These are phyloP conservation scores for Tilletia caries DNA, from an alignment of 1,284 basidiomycete genomes.

Conservation along the genomic window DNA sequence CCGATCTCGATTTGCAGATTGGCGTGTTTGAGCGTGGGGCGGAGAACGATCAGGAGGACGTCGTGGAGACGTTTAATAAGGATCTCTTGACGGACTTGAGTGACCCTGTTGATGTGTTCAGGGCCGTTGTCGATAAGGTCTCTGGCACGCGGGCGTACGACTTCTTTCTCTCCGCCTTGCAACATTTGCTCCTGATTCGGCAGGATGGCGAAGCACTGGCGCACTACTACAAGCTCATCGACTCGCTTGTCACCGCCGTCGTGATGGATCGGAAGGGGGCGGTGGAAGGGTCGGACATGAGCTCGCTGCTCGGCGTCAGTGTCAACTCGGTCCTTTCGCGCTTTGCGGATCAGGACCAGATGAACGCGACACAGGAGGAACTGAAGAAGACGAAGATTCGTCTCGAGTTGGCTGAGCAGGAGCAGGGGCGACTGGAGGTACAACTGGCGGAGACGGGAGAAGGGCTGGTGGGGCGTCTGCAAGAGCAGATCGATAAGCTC, in stretches of 20 bases:
- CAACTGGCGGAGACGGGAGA: slow-evolving; percentile 76
- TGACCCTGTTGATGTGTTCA: slow-evolving; percentile 81
- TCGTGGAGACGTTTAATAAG: slow-evolving; percentile 74
- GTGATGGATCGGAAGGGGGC: slow-evolving; percentile 80
- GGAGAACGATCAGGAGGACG: slow-evolving; percentile 73
- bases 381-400: slow-evolving; percentile 63
- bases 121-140: slow-evolving; percentile 71
- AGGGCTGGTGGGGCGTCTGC: slow-evolving; percentile 78
- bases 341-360: slow-evolving; percentile 84
- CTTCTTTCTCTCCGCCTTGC: slow-evolving; percentile 86
- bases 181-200: slow-evolving; percentile 84
- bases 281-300: slow-evolving; percentile 65
- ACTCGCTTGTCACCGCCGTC: slow-evolving; percentile 85
- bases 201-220: slow-evolving; percentile 71
- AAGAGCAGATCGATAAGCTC: slow-evolving; percentile 68
- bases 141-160: slow-evolving; percentile 74
- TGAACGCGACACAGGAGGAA: slow-evolving; percentile 75
- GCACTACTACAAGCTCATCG: slow-evolving; percentile 88
- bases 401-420: slow-evolving; percentile 70
- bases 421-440: slow-evolving; percentile 64
- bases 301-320: slow-evolving; percentile 79
- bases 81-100: slow-evolving; percentile 72
- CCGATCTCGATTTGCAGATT: slow-evolving; percentile 68
- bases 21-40: slow-evolving; percentile 66
- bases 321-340: slow-evolving; percentile 84